A percentile compares a stretch with the other conserved stretches of the same genome.
Evolutionary conservation across 495 filamentous ascomycete genomes (phyloP).

Genomic region (Staphylotrichum longicolle): DNA sequence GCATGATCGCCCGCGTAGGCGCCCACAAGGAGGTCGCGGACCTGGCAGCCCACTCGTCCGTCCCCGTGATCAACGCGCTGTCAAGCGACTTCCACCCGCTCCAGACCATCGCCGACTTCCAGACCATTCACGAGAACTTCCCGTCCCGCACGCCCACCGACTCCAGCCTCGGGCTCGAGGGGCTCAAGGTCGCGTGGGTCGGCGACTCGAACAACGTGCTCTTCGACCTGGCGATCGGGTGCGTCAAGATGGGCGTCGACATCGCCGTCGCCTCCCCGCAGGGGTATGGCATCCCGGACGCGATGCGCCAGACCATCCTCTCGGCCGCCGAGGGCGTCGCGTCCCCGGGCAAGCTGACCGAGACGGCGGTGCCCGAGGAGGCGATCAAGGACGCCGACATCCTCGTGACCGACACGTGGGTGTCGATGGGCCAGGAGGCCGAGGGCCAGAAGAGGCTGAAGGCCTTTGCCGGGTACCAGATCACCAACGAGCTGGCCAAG

Average conservation of each 20-base stretch:
- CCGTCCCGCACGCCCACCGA: conserved; percentile 36
- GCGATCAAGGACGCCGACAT: conserved; percentile 87
- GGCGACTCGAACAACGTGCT: conserved; percentile 97
- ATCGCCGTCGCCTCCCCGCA: conserved; percentile 81
- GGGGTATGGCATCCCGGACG: conserved; percentile 71
- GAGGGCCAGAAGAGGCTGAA: conserved; percentile 71
- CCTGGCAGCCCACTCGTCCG: conserved; percentile 73
- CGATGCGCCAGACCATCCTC: conserved; percentile 68
- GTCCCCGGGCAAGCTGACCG: conserved; percentile 62
- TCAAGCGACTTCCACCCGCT: conserved; percentile 87
- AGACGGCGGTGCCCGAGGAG: conserved; percentile 79
- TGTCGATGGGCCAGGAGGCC: conserved; percentile 94
- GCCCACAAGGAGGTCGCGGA: conserved; percentile 76
- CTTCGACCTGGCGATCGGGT: conserved; percentile 84
- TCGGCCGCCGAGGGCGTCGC: conserved; percentile 54
- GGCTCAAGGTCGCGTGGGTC: conserved; percentile 89
- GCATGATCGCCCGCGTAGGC: conserved; percentile 85
- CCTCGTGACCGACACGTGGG: conserved; percentile 94
- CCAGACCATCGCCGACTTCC: conserved; percentile 87
- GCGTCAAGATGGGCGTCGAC: conserved; percentile 80
- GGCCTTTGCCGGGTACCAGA: conserved; percentile 86
- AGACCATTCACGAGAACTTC: conserved; percentile 79
- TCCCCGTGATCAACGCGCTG: conserved; percentile 93
- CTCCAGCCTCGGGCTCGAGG: conserved; percentile 66
- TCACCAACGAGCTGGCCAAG: conserved; percentile 77